phyloP scores from a whole-genome alignment of 148 eudicot genomes.

The Rhododendron simsii region DNA sequence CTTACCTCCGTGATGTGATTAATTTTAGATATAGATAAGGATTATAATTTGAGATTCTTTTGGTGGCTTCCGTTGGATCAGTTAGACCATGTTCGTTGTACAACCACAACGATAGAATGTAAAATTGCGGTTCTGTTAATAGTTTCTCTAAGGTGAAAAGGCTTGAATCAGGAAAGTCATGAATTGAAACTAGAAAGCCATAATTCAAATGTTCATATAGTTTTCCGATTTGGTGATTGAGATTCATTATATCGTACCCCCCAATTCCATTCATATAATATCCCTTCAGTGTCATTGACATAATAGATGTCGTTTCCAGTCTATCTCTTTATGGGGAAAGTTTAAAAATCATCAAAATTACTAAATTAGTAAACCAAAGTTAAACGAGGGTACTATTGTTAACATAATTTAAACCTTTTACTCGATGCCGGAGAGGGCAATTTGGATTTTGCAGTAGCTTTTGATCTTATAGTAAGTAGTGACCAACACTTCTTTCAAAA shows the following conservation, averaged over 20 bases:
- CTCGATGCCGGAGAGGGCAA: background rate
- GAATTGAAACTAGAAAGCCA: background rate
- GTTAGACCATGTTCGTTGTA: background rate
- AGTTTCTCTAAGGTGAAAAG: background rate
- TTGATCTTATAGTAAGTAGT: background rate
- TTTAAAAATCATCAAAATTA: background rate
- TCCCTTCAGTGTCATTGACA: background rate
- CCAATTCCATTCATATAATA: background rate
- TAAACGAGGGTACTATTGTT: background rate
- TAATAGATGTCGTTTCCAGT: background rate
- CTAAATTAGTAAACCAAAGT: background rate
- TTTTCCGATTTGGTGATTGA: no score
- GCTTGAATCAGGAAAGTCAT: background rate
- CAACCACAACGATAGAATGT: background rate
- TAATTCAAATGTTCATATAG: background rate
- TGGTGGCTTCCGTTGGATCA: background rate
- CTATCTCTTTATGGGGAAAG: background rate
- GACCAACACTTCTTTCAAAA: background rate
- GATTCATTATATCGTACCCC: no score
- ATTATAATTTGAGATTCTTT: background rate
- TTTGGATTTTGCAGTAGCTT: background rate
- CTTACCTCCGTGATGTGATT: background rate
- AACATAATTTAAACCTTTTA: background rate
- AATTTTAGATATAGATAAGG: background rate
- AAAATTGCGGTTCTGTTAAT: background rate